Evolutionary conservation across 2,329 filamentous ascomycete species (phyloP).

Genomic region (Phoma sp.): DNA sequence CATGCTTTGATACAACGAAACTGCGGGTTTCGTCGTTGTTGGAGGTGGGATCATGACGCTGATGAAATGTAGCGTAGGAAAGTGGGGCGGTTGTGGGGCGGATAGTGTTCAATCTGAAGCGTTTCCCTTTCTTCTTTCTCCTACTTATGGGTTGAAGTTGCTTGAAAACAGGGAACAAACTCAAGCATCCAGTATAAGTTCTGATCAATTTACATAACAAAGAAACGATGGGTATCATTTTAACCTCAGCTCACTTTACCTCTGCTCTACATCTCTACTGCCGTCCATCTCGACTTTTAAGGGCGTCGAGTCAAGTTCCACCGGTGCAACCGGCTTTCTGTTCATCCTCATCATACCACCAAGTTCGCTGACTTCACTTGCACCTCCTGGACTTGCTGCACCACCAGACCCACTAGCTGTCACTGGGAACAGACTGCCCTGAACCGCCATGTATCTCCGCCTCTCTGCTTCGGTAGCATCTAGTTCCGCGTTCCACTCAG

Average conservation of each 20-base stretch:
- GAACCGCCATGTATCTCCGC: constrained; percentile 12
- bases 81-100: not conserved
- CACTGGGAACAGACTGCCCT: constrained; percentile 6
- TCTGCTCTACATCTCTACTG: not conserved
- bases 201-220: too few relatives aligned
- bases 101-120: too few relatives aligned
- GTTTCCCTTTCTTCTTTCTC: too few relatives aligned
- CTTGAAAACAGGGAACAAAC: too few relatives aligned
- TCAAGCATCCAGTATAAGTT: too few relatives aligned
- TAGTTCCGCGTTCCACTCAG: constrained; percentile 33
- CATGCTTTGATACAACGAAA: not conserved
- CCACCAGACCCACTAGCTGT: not conserved
- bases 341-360: constrained; percentile 21
- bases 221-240: not conserved
- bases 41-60: not conserved
- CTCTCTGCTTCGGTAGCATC: constrained; percentile 26
- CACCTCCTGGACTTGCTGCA: not conserved
- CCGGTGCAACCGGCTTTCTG: constrained; percentile 27
- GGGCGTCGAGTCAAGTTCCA: constrained; percentile 26
- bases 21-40: not conserved
- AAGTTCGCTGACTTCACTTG: constrained; percentile 18
- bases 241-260: not conserved
- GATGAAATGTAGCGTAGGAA: not conserved
- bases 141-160: too few relatives aligned
- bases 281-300: constrained; percentile 18